Percentiles rank a stretch among this genome's conserved stretches.
These are phyloP conservation scores for Aspergillus indologenus DNA, from an alignment of 495 filamentous ascomycete species.

Conservation along the genomic window DNA sequence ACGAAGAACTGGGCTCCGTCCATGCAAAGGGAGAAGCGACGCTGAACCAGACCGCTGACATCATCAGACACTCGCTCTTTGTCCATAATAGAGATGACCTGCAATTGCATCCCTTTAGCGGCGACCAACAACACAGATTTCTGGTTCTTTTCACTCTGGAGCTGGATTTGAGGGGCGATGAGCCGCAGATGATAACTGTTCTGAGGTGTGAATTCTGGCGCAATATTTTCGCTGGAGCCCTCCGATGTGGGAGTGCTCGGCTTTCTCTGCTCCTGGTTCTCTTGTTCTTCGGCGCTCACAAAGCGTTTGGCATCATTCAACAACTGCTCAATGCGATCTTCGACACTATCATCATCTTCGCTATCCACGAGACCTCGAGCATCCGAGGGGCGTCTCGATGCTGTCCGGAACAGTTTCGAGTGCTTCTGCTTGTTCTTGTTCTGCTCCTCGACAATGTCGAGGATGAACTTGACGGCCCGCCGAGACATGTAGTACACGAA, in stretches of 20 bases:
- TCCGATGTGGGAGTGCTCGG: conserved; percentile 38
- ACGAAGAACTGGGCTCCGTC: conserved; percentile 98
- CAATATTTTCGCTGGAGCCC: conserved; percentile 68
- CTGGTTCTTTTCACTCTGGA: conserved; percentile 96
- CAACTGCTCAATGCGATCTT: conserved; percentile 84
- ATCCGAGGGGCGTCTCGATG: conserved; percentile 26
- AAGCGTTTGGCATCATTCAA: conserved; percentile 81
- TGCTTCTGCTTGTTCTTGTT: conserved; percentile 58
- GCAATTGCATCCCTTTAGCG: conserved; percentile 94
- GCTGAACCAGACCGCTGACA: conserved; percentile 91
- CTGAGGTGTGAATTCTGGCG: conserved; percentile 86
- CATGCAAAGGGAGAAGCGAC: conserved; percentile 89
- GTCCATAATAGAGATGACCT: conserved; percentile 96
- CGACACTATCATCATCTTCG: conserved; percentile 62
- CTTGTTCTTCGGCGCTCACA: conserved; percentile 67
- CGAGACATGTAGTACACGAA: conserved; percentile 98
- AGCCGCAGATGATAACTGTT: conserved; percentile 93
- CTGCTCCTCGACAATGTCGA: conserved; percentile 96
- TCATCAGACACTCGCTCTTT: conserved; percentile 87
- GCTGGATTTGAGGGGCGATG: conserved; percentile 94
- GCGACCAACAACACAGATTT: conserved; percentile 91
- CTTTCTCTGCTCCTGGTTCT: conserved; percentile 30
- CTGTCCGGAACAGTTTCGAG: conserved; percentile 29
- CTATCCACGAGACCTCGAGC: conserved; percentile 42
- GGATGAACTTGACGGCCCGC: conserved; percentile 93